Conservation (phyloP, 202 grass and related monocot species). For the Bolboschoenoplectus hybrid region DNA sequence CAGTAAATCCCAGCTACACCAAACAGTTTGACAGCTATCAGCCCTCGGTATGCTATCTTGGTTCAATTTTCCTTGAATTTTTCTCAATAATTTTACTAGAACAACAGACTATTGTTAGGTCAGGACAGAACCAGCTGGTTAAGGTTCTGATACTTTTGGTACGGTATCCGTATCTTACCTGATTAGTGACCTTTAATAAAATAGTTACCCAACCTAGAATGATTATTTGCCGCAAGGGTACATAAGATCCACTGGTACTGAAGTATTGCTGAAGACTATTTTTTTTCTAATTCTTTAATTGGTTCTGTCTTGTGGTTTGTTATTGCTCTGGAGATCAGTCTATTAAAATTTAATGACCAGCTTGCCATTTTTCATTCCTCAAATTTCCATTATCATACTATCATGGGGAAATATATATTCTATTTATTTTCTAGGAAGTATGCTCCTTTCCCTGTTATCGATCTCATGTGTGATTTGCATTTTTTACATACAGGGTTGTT, state of each 20-base stretch:
- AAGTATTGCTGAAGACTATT: background rate
- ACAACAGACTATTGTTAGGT: background rate
- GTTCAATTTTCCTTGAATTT: constrained; percentile 1
- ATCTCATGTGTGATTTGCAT: background rate
- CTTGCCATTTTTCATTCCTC: background rate
- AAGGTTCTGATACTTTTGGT: background rate
- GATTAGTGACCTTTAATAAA: constrained; percentile 3
- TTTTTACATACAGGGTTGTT: constrained; percentile 56
- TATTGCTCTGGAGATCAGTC: background rate
- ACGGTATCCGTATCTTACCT: background rate
- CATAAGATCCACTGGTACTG: background rate
- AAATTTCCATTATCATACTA: no score
- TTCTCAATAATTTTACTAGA: background rate
- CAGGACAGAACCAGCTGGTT: background rate
- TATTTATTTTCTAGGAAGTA: background rate
- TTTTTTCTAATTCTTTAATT: background rate
- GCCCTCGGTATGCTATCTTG: constrained; percentile 62
- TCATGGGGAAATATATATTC: background rate
- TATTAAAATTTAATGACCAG: background rate
- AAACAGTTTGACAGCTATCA: constrained; percentile 50
- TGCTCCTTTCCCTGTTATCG: background rate
- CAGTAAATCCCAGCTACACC: constrained; percentile 42
- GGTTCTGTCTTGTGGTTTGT: background rate
- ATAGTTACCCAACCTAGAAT: background rate
- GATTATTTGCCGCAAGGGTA: background rate